Conservation (phyloP, 768 basidiomycete genomes). For the Pleurotus sapidus region DNA sequence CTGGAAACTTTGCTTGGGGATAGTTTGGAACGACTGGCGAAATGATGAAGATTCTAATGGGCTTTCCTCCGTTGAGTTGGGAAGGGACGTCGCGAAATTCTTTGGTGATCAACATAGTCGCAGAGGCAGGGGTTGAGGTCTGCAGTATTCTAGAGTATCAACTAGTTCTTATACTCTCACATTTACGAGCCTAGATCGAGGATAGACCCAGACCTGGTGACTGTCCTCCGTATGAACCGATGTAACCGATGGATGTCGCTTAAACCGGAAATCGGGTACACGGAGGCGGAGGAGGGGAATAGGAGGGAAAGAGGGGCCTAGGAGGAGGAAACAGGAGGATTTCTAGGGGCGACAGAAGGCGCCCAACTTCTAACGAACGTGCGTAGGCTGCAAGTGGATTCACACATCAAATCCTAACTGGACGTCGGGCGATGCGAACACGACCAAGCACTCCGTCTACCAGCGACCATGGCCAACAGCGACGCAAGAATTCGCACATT, state of each 20-base stretch:
- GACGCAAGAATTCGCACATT: conserved; percentile 54
- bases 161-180: background rate
- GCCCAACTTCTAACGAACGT: background rate
- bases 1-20: conserved; percentile 90
- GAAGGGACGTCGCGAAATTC: conserved; percentile 76
- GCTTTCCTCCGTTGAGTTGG: conserved; percentile 57
- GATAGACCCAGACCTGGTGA: too few species aligned
- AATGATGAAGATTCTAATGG: conserved; percentile 81
- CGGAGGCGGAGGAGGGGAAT: background rate
- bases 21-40: conserved; percentile 78
- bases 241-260: background rate
- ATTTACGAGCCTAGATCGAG: too few species aligned
- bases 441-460: background rate
- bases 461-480: conserved; percentile 33
- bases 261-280: background rate
- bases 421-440: too few species aligned
- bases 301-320: too few species aligned
- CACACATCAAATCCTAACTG: too few species aligned
- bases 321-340: too few species aligned
- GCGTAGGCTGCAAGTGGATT: background rate
- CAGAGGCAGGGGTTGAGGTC: background rate
- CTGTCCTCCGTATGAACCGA: too few species aligned
- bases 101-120: conserved; percentile 78
- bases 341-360: too few species aligned
- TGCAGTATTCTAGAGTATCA: background rate